Evolutionary conservation across 2,329 filamentous ascomycete species (phyloP), one percentile per base, ranked within the genome.

Genomic region (Sclerotinia nivalis): DNA sequence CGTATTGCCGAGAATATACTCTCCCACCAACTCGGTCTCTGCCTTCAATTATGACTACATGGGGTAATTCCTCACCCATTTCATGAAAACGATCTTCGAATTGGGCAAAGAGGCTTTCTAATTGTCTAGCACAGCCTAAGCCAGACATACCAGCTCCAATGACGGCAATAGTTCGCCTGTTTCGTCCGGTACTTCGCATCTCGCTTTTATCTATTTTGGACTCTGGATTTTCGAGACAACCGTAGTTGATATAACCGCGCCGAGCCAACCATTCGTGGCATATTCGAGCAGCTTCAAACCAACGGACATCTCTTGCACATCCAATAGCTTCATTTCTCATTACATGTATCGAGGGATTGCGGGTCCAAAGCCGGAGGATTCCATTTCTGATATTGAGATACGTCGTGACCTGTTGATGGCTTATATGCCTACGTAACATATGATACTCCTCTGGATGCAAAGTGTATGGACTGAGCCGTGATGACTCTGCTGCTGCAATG

Each of bases 371-470:
- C 69, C 96, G 87, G 67, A 99, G 83, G 71, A 99, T 97, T 22
- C 93, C 92, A 79, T 99, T 99, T 75, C 96, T 88, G 72, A 99
- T 96, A 79, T 98, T 98, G 68, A 99, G 84, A 81, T 99, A 99
- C 18, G 93, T 92, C 3, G 95, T 97, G 74, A 97, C 93, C 80
- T 99, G 96, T 45, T 90, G 86, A 76, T 93, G 90, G 77, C 91
- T 97, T 75, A 99, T 88, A 76, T 96, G 90, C 72, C 92, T 86
- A 72, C 92, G 88, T 54, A 99, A 82, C 71, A 97, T 84, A 71
- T 86, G 83, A 78, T 97, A 94, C 80, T 99, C 96, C 72, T 92
- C 90, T 37, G 87, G 86, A 80, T 98, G 93, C 52, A 99, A 82
- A 15, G 91, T 89, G 80, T 96, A 98, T 0, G 96, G 95, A 74